Percentiles rank a stretch among this genome's conserved stretches.
These are phyloP conservation scores for Gaeumannomyces tritici DNA, from an alignment of 2,329 filamentous ascomycete species.

Conservation along the genomic window DNA sequence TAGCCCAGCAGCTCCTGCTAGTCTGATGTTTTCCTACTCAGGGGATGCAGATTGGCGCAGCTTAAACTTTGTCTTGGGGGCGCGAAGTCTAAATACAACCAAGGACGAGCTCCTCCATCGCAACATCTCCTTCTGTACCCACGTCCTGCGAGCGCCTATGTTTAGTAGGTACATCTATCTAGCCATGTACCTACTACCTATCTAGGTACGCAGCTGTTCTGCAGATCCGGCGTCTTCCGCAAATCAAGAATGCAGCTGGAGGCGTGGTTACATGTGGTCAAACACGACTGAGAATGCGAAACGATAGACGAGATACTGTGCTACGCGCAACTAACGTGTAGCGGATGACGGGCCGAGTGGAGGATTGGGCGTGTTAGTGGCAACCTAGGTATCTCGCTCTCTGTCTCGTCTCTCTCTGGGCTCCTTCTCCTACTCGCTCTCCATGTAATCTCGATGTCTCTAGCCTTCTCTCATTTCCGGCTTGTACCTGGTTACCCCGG, in stretches of 20 bases:
- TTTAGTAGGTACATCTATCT: no score
- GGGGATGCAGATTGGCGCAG: neutral
- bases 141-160: no score
- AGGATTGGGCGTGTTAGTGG: neutral
- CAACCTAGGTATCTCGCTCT: neutral
- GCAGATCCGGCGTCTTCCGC: neutral
- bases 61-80: neutral
- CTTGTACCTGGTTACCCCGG: neutral
- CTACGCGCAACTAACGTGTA: neutral
- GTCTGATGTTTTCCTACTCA: neutral
- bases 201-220: no score
- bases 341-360: neutral
- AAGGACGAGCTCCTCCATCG: no score
- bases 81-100: neutral
- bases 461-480: neutral
- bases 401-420: neutral
- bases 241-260: neutral
- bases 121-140: no score
- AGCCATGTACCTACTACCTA: no score
- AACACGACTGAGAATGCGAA: neutral
- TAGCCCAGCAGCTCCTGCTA: neutral
- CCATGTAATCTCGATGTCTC: neutral
- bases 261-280: neutral
- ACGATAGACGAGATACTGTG: neutral
- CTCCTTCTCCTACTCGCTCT: no score